Base-by-base conservation (phyloP, 148 eudicot genomes). In the Tetragonia tetragonoides region DNA sequence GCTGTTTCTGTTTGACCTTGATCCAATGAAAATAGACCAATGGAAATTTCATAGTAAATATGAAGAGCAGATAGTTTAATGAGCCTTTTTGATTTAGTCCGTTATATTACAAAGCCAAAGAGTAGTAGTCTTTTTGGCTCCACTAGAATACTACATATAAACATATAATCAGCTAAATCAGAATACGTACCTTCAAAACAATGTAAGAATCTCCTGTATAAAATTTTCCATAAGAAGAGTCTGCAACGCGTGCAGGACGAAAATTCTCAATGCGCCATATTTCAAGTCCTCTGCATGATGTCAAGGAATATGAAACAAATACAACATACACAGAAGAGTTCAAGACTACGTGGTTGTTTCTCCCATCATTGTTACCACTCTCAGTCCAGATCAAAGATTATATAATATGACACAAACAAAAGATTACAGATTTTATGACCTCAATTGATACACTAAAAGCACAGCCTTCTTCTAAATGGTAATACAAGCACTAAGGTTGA, bases 241-340 rank as follows among this genome's bases (percentile, higher is more conserved):
- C 83, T 56, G 90, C 83, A 44, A 93, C 87, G n/a, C 85, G 91
- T 54, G 88, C 93, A 39, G 97, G 93, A 42, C 74, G 85, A 72
- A 90, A 86, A 80, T 87, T 93, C 78, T 91, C 99, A 64, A 95
- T 89, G 66, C 97, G 91, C 99, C 99, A 95, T 84, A 95, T 91
- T 84, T 95, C 99, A 79, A 89, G 83, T 62, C 97, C 99, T 51
- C 99, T 95, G 78, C 57, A 70, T 44, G 61, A 68, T 47, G 87
- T 91, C 63, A 91, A 89, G 92, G 92, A 16, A 76, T 63, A 79
- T 23, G 66, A 47, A 81, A 66, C 38, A 41, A 62, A 75, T 21
- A 66, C 11, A n/a, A 65, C 28, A 38, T 37, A 72, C 59, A 44
- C 78, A 49, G 18, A 47, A 46, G 6, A 53, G 37, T 28, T 17